Evolutionary conservation across 2,329 filamentous ascomycete species (phyloP).

Genomic region (Blastomyces percursus): DNA sequence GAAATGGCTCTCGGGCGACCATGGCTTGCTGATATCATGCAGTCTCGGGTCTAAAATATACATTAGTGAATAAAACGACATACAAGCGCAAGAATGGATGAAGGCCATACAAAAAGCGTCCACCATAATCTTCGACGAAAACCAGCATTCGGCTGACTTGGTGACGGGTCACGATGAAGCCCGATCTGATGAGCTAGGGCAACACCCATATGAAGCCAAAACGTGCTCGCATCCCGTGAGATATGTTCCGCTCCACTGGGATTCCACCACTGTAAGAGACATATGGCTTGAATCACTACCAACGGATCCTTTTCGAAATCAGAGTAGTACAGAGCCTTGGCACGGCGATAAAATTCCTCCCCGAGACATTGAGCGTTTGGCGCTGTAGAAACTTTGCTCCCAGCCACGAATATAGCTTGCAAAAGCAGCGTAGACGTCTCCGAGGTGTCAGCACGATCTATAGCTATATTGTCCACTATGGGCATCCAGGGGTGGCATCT

Average conservation of each 20-base stretch:
- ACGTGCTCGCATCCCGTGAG: constrained; percentile 26
- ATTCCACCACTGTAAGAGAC: constrained; percentile 15
- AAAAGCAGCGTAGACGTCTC: constrained; percentile 8
- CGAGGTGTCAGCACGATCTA: not conserved
- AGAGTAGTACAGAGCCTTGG: constrained; percentile 14
- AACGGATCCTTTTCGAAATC: constrained; percentile 12
- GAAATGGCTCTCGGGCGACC: constrained; percentile 14
- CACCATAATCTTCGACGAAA: constrained; percentile 5
- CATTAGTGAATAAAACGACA: not conserved
- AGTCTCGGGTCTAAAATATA: constrained; percentile 12
- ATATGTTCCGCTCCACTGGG: constrained; percentile 26
- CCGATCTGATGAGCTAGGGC: constrained; percentile 28
- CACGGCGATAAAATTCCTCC: constrained; percentile 12
- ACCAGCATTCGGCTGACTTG: constrained; percentile 17
- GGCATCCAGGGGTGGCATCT: constrained; percentile 15
- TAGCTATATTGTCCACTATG: constrained; percentile 10
- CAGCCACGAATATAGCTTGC: constrained; percentile 13
- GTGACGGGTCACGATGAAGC: constrained; percentile 24
- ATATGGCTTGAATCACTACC: constrained; percentile 12
- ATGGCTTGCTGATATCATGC: constrained; percentile 14
- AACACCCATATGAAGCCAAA: constrained; percentile 28
- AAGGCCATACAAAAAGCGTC: constrained; percentile 4
- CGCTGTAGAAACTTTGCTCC: constrained; percentile 14
- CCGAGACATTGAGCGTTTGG: constrained; percentile 9
- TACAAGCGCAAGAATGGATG: not conserved